A percentile compares a stretch with the other conserved stretches of the same genome.
Evolutionary conservation across 106 monocot genomes (phyloP).

Genomic region (Phalaenopsis equestris): DNA sequence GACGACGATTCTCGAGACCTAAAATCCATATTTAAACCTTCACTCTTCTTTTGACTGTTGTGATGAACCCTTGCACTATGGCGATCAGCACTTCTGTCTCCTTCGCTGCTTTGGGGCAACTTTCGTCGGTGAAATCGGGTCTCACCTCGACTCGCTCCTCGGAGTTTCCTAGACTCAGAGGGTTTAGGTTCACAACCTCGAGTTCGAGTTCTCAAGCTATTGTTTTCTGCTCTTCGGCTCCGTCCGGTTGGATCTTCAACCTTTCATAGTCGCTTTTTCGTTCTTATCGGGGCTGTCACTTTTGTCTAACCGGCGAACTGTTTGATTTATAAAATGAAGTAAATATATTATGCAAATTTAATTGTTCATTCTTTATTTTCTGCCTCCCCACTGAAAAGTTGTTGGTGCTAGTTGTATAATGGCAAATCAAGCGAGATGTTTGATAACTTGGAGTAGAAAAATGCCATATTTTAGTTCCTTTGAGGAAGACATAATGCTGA

Average conservation of each 20-base stretch:
- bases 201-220: slow-evolving; percentile 5
- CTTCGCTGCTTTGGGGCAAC: slow-evolving; percentile 2
- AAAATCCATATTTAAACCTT: not conserved
- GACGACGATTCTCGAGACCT: not conserved
- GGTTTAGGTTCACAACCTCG: not conserved
- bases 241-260: not conserved
- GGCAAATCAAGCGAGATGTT: no score
- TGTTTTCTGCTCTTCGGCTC: not conserved
- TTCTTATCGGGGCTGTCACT: not conserved
- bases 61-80: not conserved
- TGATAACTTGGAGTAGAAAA: no score
- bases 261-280: not conserved
- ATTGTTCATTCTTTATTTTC: no score
- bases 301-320: not conserved
- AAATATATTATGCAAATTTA: no score
- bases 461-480: no score
- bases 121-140: not conserved
- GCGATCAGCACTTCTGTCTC: slow-evolving; percentile 8
- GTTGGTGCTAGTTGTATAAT: no score
- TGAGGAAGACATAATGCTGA: no score
- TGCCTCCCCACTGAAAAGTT: no score
- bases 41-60: not conserved
- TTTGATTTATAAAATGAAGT: not conserved
- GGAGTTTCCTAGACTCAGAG: not conserved
- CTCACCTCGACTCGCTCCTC: not conserved